A percentile compares a stretch with the other conserved stretches of the same genome.
phyloP scores from a whole-genome alignment of 1,284 basidiomycete species.

The Xanthoconium separans region DNA sequence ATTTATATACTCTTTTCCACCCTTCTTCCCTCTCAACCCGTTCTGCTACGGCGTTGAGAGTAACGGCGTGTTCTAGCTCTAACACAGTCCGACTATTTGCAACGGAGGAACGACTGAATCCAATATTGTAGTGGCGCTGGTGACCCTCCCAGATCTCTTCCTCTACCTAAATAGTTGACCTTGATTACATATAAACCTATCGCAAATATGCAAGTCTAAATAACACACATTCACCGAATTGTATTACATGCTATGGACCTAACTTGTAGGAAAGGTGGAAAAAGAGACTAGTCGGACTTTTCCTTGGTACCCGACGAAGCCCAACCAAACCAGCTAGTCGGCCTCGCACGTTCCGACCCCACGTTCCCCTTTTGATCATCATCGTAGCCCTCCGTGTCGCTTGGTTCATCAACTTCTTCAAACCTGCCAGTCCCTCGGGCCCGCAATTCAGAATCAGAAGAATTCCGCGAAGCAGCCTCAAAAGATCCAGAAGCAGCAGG shows the following conservation, averaged over 20 bases:
- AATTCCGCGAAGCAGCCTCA: constrained; percentile 33
- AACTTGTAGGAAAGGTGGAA: not conserved
- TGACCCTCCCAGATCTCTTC: too few relatives aligned
- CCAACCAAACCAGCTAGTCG: constrained; percentile 45
- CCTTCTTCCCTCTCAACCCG: too few relatives aligned
- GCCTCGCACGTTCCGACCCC: constrained; percentile 16
- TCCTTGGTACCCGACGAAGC: constrained; percentile 19
- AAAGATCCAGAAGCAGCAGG: constrained; percentile 34
- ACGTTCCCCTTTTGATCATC: constrained; percentile 18
- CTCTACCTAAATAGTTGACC: too few relatives aligned
- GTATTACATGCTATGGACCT: not conserved
- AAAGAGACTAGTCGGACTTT: constrained; percentile 15
- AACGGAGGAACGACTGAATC: too few relatives aligned
- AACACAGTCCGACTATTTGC: too few relatives aligned
- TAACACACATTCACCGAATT: not conserved
- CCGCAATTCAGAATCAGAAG: constrained; percentile 44
- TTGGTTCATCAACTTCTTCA: constrained; percentile 66
- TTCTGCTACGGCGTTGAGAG: too few relatives aligned
- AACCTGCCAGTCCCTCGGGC: constrained; percentile 47
- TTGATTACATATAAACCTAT: not conserved
- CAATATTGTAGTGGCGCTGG: too few relatives aligned
- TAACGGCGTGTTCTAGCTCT: too few relatives aligned
- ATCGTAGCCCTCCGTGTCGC: constrained; percentile 63
- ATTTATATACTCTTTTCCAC: too few relatives aligned
- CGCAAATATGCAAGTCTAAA: constrained; percentile 11